Conservation (phyloP, 2,329 filamentous ascomycete genomes). For the Cladobotryum protrusum region DNA sequence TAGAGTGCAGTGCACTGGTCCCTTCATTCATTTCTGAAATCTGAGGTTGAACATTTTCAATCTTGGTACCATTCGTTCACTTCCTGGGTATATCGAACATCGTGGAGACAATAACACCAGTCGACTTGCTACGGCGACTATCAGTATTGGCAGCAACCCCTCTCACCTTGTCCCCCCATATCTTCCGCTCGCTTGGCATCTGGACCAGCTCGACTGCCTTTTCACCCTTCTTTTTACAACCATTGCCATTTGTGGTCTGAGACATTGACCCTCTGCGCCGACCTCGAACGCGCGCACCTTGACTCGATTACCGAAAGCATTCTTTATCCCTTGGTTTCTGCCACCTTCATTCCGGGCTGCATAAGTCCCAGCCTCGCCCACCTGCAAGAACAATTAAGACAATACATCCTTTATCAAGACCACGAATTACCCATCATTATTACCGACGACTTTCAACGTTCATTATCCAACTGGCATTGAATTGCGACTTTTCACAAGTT, state of each 20-base stretch:
- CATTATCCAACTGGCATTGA: no score
- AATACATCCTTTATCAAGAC: slow-evolving; percentile 9
- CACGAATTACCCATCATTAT: slow-evolving; percentile 14
- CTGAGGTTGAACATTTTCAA: neutral
- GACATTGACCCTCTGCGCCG: slow-evolving; percentile 19
- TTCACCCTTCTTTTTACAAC: slow-evolving; percentile 10
- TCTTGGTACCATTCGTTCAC: neutral
- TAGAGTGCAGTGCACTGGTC: slow-evolving; percentile 9
- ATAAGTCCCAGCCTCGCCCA: slow-evolving; percentile 12
- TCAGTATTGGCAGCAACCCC: no score
- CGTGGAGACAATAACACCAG: no score
- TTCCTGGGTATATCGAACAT: no score
- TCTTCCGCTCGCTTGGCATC: slow-evolving; percentile 15
- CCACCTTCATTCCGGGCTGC: slow-evolving; percentile 24
- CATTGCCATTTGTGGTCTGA: slow-evolving; percentile 10
- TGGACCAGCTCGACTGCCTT: slow-evolving; percentile 19
- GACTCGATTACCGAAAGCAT: slow-evolving; percentile 20
- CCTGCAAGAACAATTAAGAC: slow-evolving; percentile 1
- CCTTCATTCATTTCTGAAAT: slow-evolving; percentile 9
- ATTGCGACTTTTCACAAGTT: neutral
- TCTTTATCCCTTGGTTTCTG: slow-evolving; percentile 20
- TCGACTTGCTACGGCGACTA: no score
- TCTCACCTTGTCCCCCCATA: neutral
- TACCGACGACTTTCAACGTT: neutral
- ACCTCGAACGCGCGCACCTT: slow-evolving; percentile 15